Percentiles rank a stretch among this genome's conserved stretches.
These are phyloP conservation scores for Musa schizocarpa DNA, from an alignment of 176 grass and related monocot species.

Conservation along the genomic window DNA sequence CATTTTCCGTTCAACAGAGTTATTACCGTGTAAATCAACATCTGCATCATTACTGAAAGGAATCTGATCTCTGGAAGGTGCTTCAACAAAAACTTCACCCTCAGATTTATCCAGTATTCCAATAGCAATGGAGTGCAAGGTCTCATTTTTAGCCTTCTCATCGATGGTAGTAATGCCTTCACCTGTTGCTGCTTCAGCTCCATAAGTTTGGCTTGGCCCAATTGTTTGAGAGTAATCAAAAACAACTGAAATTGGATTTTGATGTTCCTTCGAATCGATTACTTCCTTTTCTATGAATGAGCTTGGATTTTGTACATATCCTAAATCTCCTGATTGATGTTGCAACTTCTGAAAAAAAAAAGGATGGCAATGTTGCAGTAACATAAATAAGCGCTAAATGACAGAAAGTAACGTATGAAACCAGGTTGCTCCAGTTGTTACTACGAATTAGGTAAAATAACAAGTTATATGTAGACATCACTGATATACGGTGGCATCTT, in stretches of 20 bases:
- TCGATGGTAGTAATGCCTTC: neutral
- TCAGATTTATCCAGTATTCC: neutral
- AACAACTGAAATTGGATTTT: neutral
- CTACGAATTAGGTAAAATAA: no score
- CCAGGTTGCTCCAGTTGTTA: no score
- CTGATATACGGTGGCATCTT: no score
- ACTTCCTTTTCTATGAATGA: neutral
- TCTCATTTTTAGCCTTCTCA: neutral
- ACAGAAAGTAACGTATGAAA: neutral
- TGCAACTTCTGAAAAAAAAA: neutral
- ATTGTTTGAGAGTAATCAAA: neutral
- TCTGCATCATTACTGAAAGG: neutral
- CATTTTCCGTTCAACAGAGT: neutral
- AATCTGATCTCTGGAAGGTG: conserved; percentile 5
- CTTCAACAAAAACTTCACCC: conserved; percentile 1
- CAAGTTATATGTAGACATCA: no score
- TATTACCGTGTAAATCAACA: neutral
- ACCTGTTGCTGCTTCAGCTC: neutral
- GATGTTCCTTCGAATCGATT: neutral
- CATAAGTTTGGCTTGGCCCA: no score
- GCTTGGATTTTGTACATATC: neutral
- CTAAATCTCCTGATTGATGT: neutral
- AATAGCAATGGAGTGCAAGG: neutral
- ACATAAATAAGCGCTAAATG: neutral
- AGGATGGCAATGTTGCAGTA: neutral